Base-by-base conservation (phyloP, 2,329 filamentous ascomycete species). In the Epicoccum nigrum region DNA sequence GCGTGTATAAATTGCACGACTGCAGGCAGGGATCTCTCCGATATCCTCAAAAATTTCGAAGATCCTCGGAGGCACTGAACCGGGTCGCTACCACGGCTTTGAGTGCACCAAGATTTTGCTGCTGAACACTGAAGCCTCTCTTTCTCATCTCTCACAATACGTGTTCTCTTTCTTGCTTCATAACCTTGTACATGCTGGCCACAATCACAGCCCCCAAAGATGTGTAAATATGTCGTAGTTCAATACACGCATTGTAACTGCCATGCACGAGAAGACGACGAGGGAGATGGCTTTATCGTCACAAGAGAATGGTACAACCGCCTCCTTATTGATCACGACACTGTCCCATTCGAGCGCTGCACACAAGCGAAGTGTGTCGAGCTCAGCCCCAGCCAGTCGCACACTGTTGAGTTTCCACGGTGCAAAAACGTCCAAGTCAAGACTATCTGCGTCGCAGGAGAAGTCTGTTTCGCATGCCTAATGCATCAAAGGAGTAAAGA, bases 161-260 rank as follows among this genome's bases (percentile, higher is more conserved):
- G n/a, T n/a, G n/a, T 25, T 25, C 23, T 25, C 23, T 25, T 4
- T 25, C 33, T 15, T 13, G 12, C 11, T 7, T 35, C 17, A 21
- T 9, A 34, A 4, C 15, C 8, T 7, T n/a, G 13, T 21, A 8
- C 13, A 12, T 13, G 13, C 33, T 35, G 16, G 4, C 17, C 3
- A 4, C 11, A 2, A 19, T 35, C n/a, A 4, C 33, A 35, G 4
- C 15, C 7, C 33, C 13, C 16, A 20, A 16, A 6, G 4, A 45
- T 45, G 42, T 45, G 42, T 23, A 45, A 37, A 37, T 15, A 37
- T 11, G 35, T 31, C 15, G 28, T 44, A 20, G 20, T 44, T 16
- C 41, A 27, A 21, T 44, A 44, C 31, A 28, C 41, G 6, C 31
- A 35, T 9, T 44, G 41, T 23, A 35, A 27, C 11, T 35, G 35